Evolutionary conservation across 371 early-diverging fungal genomes (phyloP).

Genomic region (Rhizomucor pusillus): DNA sequence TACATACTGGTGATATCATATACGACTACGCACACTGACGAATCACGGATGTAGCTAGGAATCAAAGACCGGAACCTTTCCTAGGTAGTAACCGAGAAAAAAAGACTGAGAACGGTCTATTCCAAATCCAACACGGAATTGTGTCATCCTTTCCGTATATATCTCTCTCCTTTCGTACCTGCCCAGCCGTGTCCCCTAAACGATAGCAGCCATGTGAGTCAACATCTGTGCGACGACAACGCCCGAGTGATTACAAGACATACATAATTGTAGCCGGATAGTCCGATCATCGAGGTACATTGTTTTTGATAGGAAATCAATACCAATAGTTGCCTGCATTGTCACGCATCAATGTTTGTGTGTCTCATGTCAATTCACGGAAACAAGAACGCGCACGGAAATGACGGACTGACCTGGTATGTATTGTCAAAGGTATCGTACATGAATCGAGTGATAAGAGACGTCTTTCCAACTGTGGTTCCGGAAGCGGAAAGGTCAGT

Average conservation of each 20-base stretch:
- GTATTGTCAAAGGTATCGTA: conserved; percentile 96
- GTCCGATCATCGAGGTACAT: conserved; percentile 96
- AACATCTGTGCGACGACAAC: too few relatives aligned
- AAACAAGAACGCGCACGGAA: background rate
- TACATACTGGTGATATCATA: conserved; percentile 91
- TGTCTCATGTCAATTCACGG: background rate
- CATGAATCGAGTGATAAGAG: conserved; percentile 96
- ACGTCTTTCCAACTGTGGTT: conserved; percentile 93
- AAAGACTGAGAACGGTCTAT: conserved; percentile 70
- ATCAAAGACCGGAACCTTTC: conserved; percentile 97
- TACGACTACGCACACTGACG: conserved; percentile 97
- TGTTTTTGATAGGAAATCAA: conserved; percentile 99
- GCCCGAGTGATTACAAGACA: too few relatives aligned
- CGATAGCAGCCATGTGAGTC: too few relatives aligned
- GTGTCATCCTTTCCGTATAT: background rate
- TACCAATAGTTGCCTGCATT: conserved; percentile 99
- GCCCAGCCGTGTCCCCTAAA: conserved; percentile 98
- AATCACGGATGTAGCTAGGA: conserved; percentile 99
- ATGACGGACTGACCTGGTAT: conserved; percentile 56
- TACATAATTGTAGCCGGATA: conserved; percentile 97
- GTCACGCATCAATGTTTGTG: too few relatives aligned
- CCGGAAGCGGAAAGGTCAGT: too few relatives aligned
- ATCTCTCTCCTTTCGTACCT: conserved; percentile 55
- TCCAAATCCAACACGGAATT: conserved; percentile 83
- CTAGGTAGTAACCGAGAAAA: conserved; percentile 47